A percentile compares a stretch with the other conserved stretches of the same genome.
phyloP scores from a whole-genome alignment of 192 early-diverging fungal genomes.

The Pilaira anomala region DNA sequence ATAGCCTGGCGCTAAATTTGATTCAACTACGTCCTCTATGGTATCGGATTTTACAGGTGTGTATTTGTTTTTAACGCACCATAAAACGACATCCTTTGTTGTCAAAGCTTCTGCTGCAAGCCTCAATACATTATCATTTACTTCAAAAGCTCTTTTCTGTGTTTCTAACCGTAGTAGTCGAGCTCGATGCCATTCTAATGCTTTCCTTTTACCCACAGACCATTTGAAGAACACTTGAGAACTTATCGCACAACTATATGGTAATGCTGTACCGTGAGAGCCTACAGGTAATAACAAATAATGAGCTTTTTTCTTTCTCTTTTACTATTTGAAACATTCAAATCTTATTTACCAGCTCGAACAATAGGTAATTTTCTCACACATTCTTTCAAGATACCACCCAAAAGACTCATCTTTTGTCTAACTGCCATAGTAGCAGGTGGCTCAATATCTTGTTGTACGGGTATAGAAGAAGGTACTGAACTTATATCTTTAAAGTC shows the following conservation, averaged over 20 bases:
- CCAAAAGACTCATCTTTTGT: constrained; percentile 20
- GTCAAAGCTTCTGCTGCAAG: constrained; percentile 27
- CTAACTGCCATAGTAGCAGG: neutral
- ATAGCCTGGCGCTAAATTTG: constrained; percentile 8
- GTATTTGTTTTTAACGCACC: constrained; percentile 41
- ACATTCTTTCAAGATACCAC: constrained; percentile 17
- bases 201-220: constrained; percentile 45
- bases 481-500: constrained; percentile 46
- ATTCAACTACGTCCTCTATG: neutral
- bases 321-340: neutral
- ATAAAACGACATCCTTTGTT: constrained; percentile 41
- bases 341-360: constrained; percentile 6
- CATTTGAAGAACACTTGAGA: constrained; percentile 38
- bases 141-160: constrained; percentile 21
- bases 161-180: constrained; percentile 31
- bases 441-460: neutral
- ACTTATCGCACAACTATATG: constrained; percentile 42
- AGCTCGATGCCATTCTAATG: constrained; percentile 54
- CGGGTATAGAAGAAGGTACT: neutral
- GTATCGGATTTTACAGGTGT: constrained; percentile 36
- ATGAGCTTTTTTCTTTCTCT: too few species aligned
- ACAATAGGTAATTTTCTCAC: constrained; percentile 20
- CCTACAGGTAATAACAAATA: neutral
- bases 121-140: constrained; percentile 21
- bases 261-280: constrained; percentile 15